A percentile compares a stretch with the other conserved stretches of the same genome.
These are phyloP conservation scores for Trichoderma brevicompactum DNA, from an alignment of 2,329 filamentous ascomycete species.

Conservation along the genomic window DNA sequence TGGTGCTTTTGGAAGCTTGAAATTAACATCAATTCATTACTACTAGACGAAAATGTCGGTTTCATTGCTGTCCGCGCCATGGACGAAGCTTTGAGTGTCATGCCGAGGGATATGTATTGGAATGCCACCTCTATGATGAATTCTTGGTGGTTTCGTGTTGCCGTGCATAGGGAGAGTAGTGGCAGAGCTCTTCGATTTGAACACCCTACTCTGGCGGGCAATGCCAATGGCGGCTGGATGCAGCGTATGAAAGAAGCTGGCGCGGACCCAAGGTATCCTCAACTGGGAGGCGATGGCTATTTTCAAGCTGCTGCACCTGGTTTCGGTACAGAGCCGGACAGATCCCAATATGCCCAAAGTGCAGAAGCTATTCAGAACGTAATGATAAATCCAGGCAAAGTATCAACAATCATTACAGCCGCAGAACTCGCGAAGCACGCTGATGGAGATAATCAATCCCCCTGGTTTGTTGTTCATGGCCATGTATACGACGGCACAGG, in stretches of 20 bases:
- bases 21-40: constrained; percentile 61
- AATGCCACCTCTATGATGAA: constrained; percentile 97
- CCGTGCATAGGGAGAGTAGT: constrained; percentile 67
- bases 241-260: constrained; percentile 83
- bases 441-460: constrained; percentile 57
- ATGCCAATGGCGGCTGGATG: constrained; percentile 89
- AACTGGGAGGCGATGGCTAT: constrained; percentile 67
- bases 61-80: constrained; percentile 79
- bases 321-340: constrained; percentile 34
- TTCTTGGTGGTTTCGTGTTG: constrained; percentile 88
- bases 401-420: too few relatives aligned
- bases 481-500: constrained; percentile 85
- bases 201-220: constrained; percentile 81
- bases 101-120: constrained; percentile 96
- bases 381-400: too few relatives aligned
- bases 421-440: constrained; percentile 32
- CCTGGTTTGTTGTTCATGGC: constrained; percentile 88
- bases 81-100: constrained; percentile 86
- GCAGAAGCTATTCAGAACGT: constrained; percentile 32
- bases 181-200: constrained; percentile 70
- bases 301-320: constrained; percentile 46
- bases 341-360: too few relatives aligned
- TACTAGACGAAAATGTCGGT: constrained; percentile 22
- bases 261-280: constrained; percentile 81
- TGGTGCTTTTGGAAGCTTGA: constrained; percentile 91